These are phyloP conservation scores for Syzygium aromaticum DNA, from an alignment of 345 rosid species.

Conservation along the genomic window DNA sequence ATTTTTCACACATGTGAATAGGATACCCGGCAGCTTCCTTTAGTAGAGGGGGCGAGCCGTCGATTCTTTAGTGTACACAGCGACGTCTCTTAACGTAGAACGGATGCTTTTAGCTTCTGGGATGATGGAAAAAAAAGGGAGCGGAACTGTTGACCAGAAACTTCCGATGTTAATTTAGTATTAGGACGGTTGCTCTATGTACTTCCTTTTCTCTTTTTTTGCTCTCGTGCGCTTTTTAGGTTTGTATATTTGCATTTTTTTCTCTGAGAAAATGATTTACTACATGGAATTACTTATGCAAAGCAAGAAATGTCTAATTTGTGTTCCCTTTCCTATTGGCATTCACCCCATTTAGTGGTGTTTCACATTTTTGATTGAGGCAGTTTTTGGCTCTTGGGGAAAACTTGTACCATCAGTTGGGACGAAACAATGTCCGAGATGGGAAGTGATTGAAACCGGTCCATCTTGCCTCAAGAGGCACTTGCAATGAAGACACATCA, in stretches of 20 bases:
- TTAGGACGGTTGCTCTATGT: neutral
- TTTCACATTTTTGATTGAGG: neutral
- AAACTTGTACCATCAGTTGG: neutral
- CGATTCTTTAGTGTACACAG: constrained; percentile 53
- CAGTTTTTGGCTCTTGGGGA: neutral
- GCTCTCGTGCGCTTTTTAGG: neutral
- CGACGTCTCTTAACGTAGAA: constrained; percentile 11
- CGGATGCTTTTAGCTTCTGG: constrained; percentile 1
- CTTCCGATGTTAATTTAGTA: neutral
- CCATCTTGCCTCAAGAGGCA: neutral
- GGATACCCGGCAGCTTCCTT: constrained; percentile 34
- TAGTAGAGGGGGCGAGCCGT: neutral
- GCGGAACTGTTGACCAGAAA: neutral
- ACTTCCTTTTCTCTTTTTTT: neutral
- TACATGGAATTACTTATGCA: neutral
- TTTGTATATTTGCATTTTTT: neutral
- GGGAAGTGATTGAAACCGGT: neutral
- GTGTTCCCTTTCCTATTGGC: neutral
- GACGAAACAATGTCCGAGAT: neutral
- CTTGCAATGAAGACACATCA: neutral
- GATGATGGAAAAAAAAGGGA: neutral
- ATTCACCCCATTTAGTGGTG: neutral
- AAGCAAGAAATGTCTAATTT: neutral
- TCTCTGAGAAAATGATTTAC: neutral
- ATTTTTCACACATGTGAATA: constrained; percentile 1